Base-by-base conservation (phyloP, 257 asterid genomes). In the Ilex asprella region DNA sequence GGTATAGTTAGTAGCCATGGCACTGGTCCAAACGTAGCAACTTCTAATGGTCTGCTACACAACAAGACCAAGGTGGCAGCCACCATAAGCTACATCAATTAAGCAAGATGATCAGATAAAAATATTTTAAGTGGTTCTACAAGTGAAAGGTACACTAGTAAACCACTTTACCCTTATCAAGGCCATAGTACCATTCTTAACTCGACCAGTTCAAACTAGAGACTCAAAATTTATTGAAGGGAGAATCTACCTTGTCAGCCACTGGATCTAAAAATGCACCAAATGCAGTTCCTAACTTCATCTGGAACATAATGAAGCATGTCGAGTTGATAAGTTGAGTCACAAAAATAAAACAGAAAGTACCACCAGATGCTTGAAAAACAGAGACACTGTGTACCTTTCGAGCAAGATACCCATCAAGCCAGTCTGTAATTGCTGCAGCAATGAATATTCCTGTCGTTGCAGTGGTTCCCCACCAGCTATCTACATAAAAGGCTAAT, bases 251-350 rank as follows among this genome's bases (percentile, higher is more conserved):
- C 99, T 93, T 93, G 74, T 93, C 99, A 66, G 99, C 99, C 62
- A 93, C 99, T 35, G 99, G 99, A 75, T 93, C 99, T 81, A 93
- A 81, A 78, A 93, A 90, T 31, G 99, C 97, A 67, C 99, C 99
- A 79, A 93, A 93, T 9, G 85, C 83, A 73, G 95, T 87, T 55
- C 94, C 96, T 78, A 86, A 75, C 54, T 89, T 89, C 97, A 93
- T 86, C 99, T 93, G 88, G 61, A 61, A 64, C 69, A 67, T 67
- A 64, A 71, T 31, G 66, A 46, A 58, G 60, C 50, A 56, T 39
- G 65, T 47, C 53, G 56, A 52, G 58, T 66, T 61, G 35, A 61
- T 59, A 62, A 67, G 65, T 49, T 49, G n/a, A 57, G 67, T 2
- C 10, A 49, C 14, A 49, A 69, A 27, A 67, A 14, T 12, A 11